Conservation (phyloP, 257 asterid genomes). For the Plantago elongata region DNA sequence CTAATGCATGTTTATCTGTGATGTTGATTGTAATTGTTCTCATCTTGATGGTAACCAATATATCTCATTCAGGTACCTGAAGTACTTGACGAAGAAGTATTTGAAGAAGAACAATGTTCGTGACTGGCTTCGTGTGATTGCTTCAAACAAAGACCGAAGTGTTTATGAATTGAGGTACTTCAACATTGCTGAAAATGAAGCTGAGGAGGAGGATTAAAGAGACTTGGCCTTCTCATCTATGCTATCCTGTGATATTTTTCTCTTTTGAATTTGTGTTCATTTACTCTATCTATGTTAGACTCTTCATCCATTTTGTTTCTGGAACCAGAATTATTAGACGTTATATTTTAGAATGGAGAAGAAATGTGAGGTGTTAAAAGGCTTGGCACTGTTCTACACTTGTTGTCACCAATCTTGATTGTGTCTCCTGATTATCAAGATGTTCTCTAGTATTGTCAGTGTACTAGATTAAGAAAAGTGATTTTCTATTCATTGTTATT, state of each 20-base stretch:
- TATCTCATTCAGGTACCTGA: conserved; percentile 28
- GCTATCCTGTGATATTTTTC: neutral
- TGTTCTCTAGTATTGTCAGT: no score
- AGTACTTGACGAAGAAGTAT: conserved; percentile 42
- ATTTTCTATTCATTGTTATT: no score
- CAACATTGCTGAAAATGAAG: conserved; percentile 46
- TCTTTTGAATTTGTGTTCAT: neutral
- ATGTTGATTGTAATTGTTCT: neutral
- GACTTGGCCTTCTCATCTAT: neutral
- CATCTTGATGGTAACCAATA: neutral
- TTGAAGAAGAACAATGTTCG: conserved; percentile 46
- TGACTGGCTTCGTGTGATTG: conserved; percentile 46
- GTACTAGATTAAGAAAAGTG: no score
- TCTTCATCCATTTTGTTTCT: neutral
- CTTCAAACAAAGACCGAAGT: conserved; percentile 33
- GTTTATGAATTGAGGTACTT: conserved; percentile 37
- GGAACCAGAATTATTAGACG: no score
- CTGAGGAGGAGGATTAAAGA: conserved; percentile 37
- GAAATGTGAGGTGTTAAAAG: no score
- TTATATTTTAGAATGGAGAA: no score
- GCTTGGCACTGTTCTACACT: no score
- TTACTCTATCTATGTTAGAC: neutral
- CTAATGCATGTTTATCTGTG: no score
- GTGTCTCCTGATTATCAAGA: no score
- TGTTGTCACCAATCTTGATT: no score